Evolutionary conservation across 2,329 filamentous ascomycete species (phyloP).

Genomic region (Parasarocladium wereldwijsianum): DNA sequence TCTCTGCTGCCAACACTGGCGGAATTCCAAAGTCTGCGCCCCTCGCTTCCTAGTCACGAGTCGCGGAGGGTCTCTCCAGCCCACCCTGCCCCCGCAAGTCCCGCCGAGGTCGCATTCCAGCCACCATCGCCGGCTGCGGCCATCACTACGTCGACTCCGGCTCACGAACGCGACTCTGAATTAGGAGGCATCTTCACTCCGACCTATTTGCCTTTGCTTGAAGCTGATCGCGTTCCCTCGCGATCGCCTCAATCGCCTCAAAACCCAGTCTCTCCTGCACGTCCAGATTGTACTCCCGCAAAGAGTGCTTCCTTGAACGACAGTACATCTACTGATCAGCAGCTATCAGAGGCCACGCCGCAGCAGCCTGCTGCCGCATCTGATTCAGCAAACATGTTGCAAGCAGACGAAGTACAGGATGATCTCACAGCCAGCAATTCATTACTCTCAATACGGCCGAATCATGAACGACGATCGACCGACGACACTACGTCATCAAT

Average conservation of each 20-base stretch:
- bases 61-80: constrained; percentile 5
- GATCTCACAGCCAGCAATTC: too few relatives aligned
- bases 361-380: neutral
- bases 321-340: constrained; percentile 1
- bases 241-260: constrained; percentile 11
- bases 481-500: constrained; percentile 35
- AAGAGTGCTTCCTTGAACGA: constrained; percentile 7
- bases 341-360: neutral
- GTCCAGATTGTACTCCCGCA: too few relatives aligned
- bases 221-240: constrained; percentile 22
- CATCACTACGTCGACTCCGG: constrained; percentile 13
- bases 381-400: neutral
- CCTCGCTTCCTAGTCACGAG: constrained; percentile 10
- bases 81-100: constrained; percentile 5
- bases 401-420: constrained; percentile 3
- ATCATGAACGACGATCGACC: constrained; percentile 24
- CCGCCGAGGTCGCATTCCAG: constrained; percentile 17
- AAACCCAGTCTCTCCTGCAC: constrained; percentile 6
- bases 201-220: constrained; percentile 46
- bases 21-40: constrained; percentile 24
- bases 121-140: constrained; percentile 14
- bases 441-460: constrained; percentile 12
- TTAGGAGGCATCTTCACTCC: constrained; percentile 50
- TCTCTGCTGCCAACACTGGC: constrained; percentile 28
- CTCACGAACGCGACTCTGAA: constrained; percentile 41